Evolutionary conservation across 169 alveolate species (phyloP), one percentile per base, ranked within the genome.

Genomic region (Eimeria sp.): DNA sequence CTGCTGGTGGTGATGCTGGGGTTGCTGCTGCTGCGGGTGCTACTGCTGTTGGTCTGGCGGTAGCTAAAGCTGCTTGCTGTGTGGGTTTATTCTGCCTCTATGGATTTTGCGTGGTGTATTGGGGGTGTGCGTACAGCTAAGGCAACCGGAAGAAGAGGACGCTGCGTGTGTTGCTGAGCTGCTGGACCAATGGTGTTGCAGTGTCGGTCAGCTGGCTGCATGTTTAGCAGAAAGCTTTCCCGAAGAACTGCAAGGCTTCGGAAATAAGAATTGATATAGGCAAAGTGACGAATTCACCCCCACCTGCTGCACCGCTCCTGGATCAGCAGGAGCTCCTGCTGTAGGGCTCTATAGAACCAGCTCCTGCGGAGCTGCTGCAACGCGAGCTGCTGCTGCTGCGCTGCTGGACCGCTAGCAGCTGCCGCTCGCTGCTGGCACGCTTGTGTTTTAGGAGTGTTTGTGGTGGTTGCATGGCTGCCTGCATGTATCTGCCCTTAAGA

Each of bases 91-190:
- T 10, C n/a, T 5, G 40, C n/a, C 22, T 7, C 14, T 5, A 20
- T 65, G 0, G 75, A 22, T n/a, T 1, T 11, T 34, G 57, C 30
- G 10, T 34, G 10, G 78, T 30, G 10, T 51, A 14, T 34, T 58
- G 58, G 80, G 61, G 76, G 76, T 47, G 92, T 57, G 20, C 67
- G n/a, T 34, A 27, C 92, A 86, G 92, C 61, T 86, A 63, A 34
- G 40, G 57, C 43, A 1, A 57, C 65, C 67, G 11, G 80, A 61
- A 86, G 58, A 61, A 22, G 45, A 34, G 40, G 92, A 34, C 4
- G 92, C 80, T 34, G 80, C 57, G 9, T 7, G 51, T 43, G 70
- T 40, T 86, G 92, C 80, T 86, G 40, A 34, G 92, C 92, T 86
- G 82, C 80, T 86, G 47, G 22, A 43, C 22, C 80, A 61, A 27